Base-by-base conservation (phyloP, 2,329 filamentous ascomycete species). In the Ceratocystis cubensis region DNA sequence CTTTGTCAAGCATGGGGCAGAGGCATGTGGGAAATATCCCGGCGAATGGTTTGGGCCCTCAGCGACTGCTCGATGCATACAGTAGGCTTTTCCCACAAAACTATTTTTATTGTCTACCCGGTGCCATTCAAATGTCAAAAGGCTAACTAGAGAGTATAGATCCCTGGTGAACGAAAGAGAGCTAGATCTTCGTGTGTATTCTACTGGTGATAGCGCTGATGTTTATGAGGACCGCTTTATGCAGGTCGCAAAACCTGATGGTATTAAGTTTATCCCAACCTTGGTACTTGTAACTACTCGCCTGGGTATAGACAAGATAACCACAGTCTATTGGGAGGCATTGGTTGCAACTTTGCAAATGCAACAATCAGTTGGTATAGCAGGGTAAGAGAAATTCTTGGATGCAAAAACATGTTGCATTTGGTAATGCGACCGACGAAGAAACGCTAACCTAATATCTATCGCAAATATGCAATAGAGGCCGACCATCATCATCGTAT, bases 31-130 rank as follows among this genome's bases (percentile, higher is more conserved):
- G 3, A 97, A 96, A 76, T 89, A 95, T 72, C 94, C 94, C 0
- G 94, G 94, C 46, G 91, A 97, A 76, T 99, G 94, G 94, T 99
- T 99, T 76, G 94, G 94, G 0, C 94, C 94, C n/a, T 96, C 91
- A 20, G 94, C 94, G 5, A 95, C 94, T 8, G 92, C 94, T 61
- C 85, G 88, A 66, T 97, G 94, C 75, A 96, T 99, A 70, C 88
- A 94, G 91, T 95, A 78, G 75, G 88, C 76, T 59, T 30, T 3
- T 3, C 10, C 37, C 37, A 13, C 37, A 15, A 41, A 41, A 41
- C 8, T 41, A 41, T 41, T 5, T 41, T 41, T 13, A 41, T 3
- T 41, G 10, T 41, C 37, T 41, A 41, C 37, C 37, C 13, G 37
- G 8, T 15, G 37, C 10, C 13, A 15, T 41, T 13, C 37, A 41